These are phyloP conservation scores for Aspergillus luchuensis DNA, from an alignment of 2,329 filamentous ascomycete species.

Conservation along the genomic window DNA sequence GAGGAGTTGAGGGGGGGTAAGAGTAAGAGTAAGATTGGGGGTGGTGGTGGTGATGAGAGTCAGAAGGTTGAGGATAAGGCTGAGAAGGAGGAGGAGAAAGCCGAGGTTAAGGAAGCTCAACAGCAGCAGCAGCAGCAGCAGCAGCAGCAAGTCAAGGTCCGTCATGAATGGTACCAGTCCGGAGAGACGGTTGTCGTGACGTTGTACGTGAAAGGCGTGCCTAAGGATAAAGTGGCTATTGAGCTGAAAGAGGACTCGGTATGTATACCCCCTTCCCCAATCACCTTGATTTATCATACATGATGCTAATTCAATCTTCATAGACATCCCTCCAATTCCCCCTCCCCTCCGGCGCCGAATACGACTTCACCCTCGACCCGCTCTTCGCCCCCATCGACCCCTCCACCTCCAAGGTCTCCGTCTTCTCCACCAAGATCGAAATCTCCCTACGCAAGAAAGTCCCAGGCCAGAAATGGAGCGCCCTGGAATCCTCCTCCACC, in stretches of 20 bases:
- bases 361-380: conserved; percentile 65
- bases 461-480: conserved; percentile 68
- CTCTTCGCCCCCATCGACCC: conserved; percentile 68
- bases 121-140: conserved; percentile 15
- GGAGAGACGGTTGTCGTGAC: conserved; percentile 63
- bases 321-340: conserved; percentile 63
- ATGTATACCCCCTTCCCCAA: conserved; percentile 23
- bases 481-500: conserved; percentile 53
- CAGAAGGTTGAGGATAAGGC: neutral
- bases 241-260: conserved; percentile 55
- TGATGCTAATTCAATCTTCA: neutral
- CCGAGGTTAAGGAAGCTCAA: neutral
- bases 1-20: conserved; percentile 30
- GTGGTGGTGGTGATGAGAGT: neutral
- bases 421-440: conserved; percentile 80
- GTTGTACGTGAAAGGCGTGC: conserved; percentile 66
- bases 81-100: neutral
- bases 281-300: neutral
- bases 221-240: conserved; percentile 57
- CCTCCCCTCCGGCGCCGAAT: conserved; percentile 54
- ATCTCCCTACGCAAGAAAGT: conserved; percentile 69
- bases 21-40: too few relatives aligned
- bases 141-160: conserved; percentile 41
- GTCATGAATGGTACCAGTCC: conserved; percentile 71
- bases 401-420: conserved; percentile 60